Percentiles rank a stretch among this genome's conserved stretches.
phyloP scores from a whole-genome alignment of 768 basidiomycete species.

The Leccinum truebloodii region DNA sequence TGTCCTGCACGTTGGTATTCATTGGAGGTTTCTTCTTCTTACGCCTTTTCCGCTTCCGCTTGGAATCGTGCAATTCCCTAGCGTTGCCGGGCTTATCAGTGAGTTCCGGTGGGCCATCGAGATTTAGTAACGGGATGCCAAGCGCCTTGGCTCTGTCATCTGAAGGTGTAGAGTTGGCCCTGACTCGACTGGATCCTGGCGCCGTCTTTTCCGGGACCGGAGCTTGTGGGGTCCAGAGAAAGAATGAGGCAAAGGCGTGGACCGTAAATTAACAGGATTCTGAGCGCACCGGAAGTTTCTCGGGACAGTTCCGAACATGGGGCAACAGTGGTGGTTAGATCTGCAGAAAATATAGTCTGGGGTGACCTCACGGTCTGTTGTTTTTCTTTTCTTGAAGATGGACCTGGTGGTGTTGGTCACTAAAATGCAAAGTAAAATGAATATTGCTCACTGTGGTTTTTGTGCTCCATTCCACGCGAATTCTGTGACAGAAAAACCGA shows the following conservation, averaged over 20 bases:
- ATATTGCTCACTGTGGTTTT: constrained; percentile 16
- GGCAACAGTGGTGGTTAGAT: neutral
- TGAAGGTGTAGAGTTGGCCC: constrained; percentile 2
- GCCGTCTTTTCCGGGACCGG: constrained; percentile 15
- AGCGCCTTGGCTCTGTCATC: constrained; percentile 16
- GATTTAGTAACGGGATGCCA: constrained; percentile 52
- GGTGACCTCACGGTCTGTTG: constrained; percentile 7
- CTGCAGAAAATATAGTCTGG: constrained; percentile 7
- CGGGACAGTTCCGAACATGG: constrained; percentile 6
- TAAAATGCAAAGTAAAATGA: neutral
- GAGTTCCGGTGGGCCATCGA: constrained; percentile 47
- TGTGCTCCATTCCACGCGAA: neutral
- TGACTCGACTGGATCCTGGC: constrained; percentile 7
- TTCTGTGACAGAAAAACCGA: neutral
- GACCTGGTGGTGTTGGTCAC: constrained; percentile 10
- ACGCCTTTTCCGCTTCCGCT: constrained; percentile 55
- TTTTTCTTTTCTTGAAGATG: constrained; percentile 9
- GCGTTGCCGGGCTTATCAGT: constrained; percentile 15
- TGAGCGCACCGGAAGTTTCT: constrained; percentile 21
- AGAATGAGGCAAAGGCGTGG: constrained; percentile 16
- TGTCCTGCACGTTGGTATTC: constrained; percentile 23
- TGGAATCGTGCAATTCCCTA: constrained; percentile 33
- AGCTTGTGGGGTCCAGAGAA: constrained; percentile 13
- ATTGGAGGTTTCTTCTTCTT: constrained; percentile 52
- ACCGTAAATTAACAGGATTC: constrained; percentile 6